Percentiles rank a stretch among this genome's conserved stretches.
Conservation (phyloP, 2,329 filamentous ascomycete species). For the Ascochyta rabiei region DNA sequence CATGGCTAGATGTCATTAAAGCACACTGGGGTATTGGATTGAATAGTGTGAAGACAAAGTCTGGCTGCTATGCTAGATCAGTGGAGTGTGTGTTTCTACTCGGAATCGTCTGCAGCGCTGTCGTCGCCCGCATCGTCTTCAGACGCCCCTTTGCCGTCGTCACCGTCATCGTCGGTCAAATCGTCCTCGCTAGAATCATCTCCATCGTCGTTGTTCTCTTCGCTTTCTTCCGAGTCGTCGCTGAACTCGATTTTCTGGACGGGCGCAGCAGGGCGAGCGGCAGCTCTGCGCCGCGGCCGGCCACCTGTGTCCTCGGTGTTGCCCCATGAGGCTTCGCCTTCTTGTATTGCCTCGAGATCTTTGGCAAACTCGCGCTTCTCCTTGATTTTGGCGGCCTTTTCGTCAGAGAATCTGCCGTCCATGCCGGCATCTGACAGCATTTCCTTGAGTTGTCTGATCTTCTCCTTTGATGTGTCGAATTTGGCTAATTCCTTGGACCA, state of each 20-base stretch:
- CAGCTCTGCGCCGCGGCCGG: constrained; percentile 36
- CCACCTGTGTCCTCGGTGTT: constrained; percentile 38
- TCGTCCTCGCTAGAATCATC: constrained; percentile 22
- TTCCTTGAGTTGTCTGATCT: constrained; percentile 78
- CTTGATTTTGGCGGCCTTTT: constrained; percentile 85
- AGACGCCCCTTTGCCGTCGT: constrained; percentile 17
- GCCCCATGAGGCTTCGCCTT: constrained; percentile 83
- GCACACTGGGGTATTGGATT: neutral
- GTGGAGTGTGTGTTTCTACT: constrained; percentile 19
- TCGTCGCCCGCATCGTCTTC: constrained; percentile 23
- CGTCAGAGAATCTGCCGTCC: constrained; percentile 83
- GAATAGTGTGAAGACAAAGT: too few species aligned
- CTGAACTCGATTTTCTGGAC: constrained; percentile 31
- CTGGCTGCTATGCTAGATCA: neutral
- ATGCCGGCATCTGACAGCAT: constrained; percentile 86
- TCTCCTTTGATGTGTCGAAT: constrained; percentile 74
- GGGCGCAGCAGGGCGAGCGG: constrained; percentile 22
- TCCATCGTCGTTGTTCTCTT: constrained; percentile 24
- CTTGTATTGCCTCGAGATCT: constrained; percentile 82
- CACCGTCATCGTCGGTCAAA: constrained; percentile 22
- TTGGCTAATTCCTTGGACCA: constrained; percentile 83
- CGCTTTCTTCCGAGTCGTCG: constrained; percentile 33
- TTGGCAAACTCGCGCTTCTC: constrained; percentile 82
- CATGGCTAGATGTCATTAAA: neutral
- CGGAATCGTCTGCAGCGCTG: constrained; percentile 27